Conservation (phyloP, 2,329 filamentous ascomycete genomes). For the Aspergillus pseudonomiae region DNA sequence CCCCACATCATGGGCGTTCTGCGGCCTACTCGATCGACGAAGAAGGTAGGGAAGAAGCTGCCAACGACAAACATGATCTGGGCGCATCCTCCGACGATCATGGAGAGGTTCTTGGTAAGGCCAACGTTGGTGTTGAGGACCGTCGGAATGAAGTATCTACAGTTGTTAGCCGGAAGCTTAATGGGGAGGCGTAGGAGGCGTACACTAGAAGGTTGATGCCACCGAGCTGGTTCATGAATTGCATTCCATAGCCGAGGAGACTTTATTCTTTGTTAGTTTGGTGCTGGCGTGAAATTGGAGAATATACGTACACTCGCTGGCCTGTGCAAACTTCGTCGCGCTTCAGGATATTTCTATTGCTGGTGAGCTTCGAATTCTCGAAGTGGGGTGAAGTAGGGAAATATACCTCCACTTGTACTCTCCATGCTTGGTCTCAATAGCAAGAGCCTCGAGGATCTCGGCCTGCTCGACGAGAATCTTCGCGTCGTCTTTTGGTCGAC, state of each 20-base stretch:
- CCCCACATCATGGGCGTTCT: constrained; percentile 40
- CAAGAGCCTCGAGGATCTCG: constrained; percentile 49
- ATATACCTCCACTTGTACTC: constrained; percentile 38
- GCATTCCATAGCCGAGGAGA: constrained; percentile 51
- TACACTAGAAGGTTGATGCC: constrained; percentile 53
- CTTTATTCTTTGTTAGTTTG: constrained; percentile 7
- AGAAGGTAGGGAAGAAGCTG: constrained; percentile 49
- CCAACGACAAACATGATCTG: constrained; percentile 38
- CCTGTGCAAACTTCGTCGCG: constrained; percentile 48
- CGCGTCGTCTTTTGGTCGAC: constrained; percentile 22
- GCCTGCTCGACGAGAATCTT: constrained; percentile 34
- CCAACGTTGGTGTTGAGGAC: constrained; percentile 29
- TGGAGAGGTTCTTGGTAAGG: constrained; percentile 25
- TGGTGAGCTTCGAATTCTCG: background rate
- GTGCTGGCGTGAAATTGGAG: too few relatives aligned
- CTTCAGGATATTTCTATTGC: constrained; percentile 40
- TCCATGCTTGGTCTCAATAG: constrained; percentile 40
- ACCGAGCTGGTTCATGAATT: constrained; percentile 55
- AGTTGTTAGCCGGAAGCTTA: background rate
- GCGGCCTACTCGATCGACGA: constrained; percentile 46
- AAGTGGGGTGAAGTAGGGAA: background rate
- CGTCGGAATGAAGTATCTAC: constrained; percentile 24
- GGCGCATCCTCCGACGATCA: constrained; percentile 30
- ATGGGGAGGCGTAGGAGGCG: background rate
- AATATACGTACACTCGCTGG: constrained; percentile 37